A percentile compares a stretch with the other conserved stretches of the same genome.
Evolutionary conservation across 306 rosid species (phyloP).

Genomic region (Glycyrrhiza uralensis): DNA sequence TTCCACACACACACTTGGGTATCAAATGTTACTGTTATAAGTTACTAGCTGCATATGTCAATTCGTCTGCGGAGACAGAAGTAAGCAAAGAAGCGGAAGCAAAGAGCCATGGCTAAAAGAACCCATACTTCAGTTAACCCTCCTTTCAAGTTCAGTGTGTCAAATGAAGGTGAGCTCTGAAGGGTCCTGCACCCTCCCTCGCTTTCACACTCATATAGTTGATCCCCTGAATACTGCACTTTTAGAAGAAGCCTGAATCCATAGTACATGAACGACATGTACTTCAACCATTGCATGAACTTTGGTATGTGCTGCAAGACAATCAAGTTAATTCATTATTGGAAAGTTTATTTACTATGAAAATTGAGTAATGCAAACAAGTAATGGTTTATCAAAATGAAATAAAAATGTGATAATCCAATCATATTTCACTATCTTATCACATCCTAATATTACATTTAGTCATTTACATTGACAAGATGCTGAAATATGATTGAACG

Average conservation of each 20-base stretch:
- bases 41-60: conserved; percentile 41
- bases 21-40: too few species aligned
- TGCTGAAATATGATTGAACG: too few species aligned
- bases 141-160: conserved; percentile 70
- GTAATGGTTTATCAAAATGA: not conserved
- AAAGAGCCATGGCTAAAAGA: conserved; percentile 70
- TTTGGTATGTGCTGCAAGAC: conserved; percentile 82
- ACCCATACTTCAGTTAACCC: conserved; percentile 77
- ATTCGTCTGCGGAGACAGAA: conserved; percentile 61
- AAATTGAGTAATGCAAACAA: too few species aligned
- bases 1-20: too few species aligned
- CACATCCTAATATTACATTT: too few species aligned
- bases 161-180: conserved; percentile 87
- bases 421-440: too few species aligned
- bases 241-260: conserved; percentile 86
- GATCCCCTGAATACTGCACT: conserved; percentile 83
- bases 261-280: conserved; percentile 80
- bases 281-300: conserved; percentile 88
- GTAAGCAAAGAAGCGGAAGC: conserved; percentile 67
- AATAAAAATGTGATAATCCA: not conserved
- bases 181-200: conserved; percentile 61
- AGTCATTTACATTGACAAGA: too few species aligned
- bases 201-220: conserved; percentile 72
- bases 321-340: not conserved
- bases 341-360: too few species aligned